phyloP scores from a whole-genome alignment of 2,329 filamentous ascomycete genomes.

The Aspergillus glaucus region DNA sequence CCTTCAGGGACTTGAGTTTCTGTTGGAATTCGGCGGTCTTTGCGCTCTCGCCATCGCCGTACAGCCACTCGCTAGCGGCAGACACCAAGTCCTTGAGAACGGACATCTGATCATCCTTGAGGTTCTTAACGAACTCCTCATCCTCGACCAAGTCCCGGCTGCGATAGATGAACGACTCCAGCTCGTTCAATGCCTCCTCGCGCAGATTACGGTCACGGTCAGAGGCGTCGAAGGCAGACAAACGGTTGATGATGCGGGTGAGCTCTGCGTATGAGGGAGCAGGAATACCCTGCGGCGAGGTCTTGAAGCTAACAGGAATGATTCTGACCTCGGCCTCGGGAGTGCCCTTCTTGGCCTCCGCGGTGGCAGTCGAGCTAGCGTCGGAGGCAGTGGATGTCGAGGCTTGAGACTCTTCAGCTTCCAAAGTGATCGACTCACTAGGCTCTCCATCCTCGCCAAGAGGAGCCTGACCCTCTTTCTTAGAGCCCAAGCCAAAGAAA shows the following conservation, averaged over 20 bases:
- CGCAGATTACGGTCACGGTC: slow-evolving; percentile 69
- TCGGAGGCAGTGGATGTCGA: slow-evolving; percentile 39
- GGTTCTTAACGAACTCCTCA: slow-evolving; percentile 64
- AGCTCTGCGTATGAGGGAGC: slow-evolving; percentile 30
- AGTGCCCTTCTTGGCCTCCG: slow-evolving; percentile 35
- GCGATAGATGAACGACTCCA: slow-evolving; percentile 91
- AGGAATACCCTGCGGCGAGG: slow-evolving; percentile 39
- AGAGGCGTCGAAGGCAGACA: slow-evolving; percentile 78
- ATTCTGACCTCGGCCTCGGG: slow-evolving; percentile 45
- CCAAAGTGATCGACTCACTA: slow-evolving; percentile 44
- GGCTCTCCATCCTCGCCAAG: slow-evolving; percentile 56
- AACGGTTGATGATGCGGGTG: slow-evolving; percentile 59
- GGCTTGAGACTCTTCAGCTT: slow-evolving; percentile 42
- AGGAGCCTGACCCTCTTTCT: slow-evolving; percentile 73
- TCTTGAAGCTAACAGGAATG: slow-evolving; percentile 48
- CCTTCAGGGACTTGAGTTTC: slow-evolving; percentile 69
- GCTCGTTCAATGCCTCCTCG: slow-evolving; percentile 82
- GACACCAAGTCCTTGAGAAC: slow-evolving; percentile 62
- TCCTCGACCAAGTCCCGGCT: slow-evolving; percentile 75
- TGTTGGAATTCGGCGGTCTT: slow-evolving; percentile 66
- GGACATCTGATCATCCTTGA: slow-evolving; percentile 62
- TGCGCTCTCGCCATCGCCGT: slow-evolving; percentile 74
- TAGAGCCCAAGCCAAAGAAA: slow-evolving; percentile 87
- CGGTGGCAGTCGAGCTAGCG: slow-evolving; percentile 44
- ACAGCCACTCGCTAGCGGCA: slow-evolving; percentile 80